Percentiles rank a stretch among this genome's conserved stretches.
Conservation (phyloP, 805 yeast genomes). For the Priceomyces castillae region DNA sequence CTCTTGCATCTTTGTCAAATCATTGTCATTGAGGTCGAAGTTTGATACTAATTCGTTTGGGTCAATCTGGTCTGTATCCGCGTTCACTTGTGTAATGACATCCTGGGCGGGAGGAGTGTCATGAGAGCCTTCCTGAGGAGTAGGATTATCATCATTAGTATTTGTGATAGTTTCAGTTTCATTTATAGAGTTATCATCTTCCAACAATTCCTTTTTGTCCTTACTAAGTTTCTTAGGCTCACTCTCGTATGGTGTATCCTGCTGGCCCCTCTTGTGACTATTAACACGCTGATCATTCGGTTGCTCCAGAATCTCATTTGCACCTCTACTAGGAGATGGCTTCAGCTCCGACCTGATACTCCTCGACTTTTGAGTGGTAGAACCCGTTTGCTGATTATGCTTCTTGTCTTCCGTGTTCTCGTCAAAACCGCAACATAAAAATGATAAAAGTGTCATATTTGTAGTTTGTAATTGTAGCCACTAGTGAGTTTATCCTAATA, state of each 20-base stretch:
- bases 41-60: not conserved
- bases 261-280: not conserved
- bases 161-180: slow-evolving; percentile 44
- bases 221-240: slow-evolving; percentile 7
- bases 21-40: slow-evolving; percentile 24
- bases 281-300: not conserved
- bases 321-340: not conserved
- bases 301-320: not conserved
- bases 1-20: slow-evolving; percentile 62
- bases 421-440: slow-evolving; percentile 4
- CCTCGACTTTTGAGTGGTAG: slow-evolving; percentile 1
- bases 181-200: slow-evolving; percentile 37
- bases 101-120: slow-evolving; percentile 2
- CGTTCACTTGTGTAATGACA: slow-evolving; percentile 3
- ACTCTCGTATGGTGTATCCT: slow-evolving; percentile 4
- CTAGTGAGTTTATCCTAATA: not conserved
- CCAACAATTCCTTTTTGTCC: slow-evolving; percentile 27
- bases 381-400: slow-evolving; percentile 16
- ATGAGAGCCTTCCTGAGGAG: slow-evolving; percentile 10
- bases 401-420: slow-evolving; percentile 33
- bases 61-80: slow-evolving; percentile 8
- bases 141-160: slow-evolving; percentile 27
- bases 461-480: not conserved
- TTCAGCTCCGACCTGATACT: not conserved
- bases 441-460: slow-evolving; percentile 2